Evolutionary conservation across 148 eudicot species (phyloP).

Genomic region (Rhododendron vialii): DNA sequence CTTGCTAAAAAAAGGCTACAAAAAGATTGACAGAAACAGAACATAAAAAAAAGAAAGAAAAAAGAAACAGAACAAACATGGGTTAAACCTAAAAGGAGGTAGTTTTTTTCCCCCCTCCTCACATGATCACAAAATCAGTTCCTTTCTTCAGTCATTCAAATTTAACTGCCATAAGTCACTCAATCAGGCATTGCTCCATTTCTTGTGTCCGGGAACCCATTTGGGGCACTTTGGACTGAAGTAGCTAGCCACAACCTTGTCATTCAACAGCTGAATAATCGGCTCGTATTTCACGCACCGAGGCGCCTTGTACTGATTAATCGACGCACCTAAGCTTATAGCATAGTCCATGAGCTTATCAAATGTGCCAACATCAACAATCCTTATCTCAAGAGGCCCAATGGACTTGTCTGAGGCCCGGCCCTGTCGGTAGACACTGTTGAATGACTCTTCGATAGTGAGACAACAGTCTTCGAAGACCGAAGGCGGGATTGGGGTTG

Average conservation of each 20-base stretch:
- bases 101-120: neutral
- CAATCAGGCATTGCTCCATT: constrained; percentile 34
- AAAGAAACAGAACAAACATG: constrained; percentile 7
- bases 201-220: constrained; percentile 78
- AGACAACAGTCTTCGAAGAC: constrained; percentile 67
- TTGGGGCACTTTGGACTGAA: constrained; percentile 92
- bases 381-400: constrained; percentile 66
- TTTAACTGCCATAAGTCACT: neutral
- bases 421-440: constrained; percentile 74
- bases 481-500: constrained; percentile 48
- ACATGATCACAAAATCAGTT: neutral
- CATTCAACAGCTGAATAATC: constrained; percentile 71
- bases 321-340: constrained; percentile 78
- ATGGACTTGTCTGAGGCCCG: constrained; percentile 72
- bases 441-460: constrained; percentile 59
- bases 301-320: constrained; percentile 92
- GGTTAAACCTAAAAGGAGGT: constrained; percentile 22
- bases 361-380: constrained; percentile 62
- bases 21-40: constrained; percentile 12
- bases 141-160: neutral
- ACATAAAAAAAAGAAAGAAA: neutral
- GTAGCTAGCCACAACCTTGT: constrained; percentile 49
- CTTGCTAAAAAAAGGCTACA: constrained; percentile 29
- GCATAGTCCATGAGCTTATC: constrained; percentile 81
- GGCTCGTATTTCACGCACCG: constrained; percentile 84